These are phyloP conservation scores for Angomonas ambiguus DNA, from an alignment of 208 protist species.

Conservation along the genomic window DNA sequence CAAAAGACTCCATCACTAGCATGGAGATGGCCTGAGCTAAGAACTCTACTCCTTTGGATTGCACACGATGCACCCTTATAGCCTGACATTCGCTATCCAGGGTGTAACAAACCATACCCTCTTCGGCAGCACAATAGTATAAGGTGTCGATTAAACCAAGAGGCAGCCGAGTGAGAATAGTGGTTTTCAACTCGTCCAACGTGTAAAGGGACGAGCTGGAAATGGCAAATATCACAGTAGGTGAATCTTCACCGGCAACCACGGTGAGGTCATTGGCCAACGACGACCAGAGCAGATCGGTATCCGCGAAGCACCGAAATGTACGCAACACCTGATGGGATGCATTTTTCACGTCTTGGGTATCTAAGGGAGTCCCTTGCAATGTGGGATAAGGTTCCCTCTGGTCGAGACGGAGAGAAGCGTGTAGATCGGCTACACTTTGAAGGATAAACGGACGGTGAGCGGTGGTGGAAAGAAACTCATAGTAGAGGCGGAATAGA, in stretches of 20 bases:
- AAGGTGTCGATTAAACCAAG: background rate
- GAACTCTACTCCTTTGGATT: background rate
- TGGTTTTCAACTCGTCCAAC: background rate
- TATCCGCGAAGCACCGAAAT: background rate
- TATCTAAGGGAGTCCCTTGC: background rate
- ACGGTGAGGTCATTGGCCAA: background rate
- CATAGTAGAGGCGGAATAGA: constrained; percentile 33
- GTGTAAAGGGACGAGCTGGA: constrained; percentile 50
- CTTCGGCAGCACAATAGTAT: background rate
- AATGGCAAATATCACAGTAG: constrained; percentile 22
- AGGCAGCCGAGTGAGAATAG: constrained; percentile 3
- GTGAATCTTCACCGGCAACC: background rate
- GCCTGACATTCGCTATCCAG: background rate
- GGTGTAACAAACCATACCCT: background rate
- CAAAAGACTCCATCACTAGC: background rate
- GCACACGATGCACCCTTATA: background rate
- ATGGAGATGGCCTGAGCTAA: background rate
- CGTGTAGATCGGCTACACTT: constrained; percentile 24
- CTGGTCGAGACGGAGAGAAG: constrained; percentile 31
- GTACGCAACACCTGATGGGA: background rate
- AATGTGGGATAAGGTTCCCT: constrained; percentile 15
- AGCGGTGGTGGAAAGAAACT: constrained; percentile 36
- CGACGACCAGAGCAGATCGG: constrained; percentile 2
- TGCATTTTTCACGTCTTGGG: background rate
- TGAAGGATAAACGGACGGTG: constrained; percentile 3